Percentiles rank a stretch among this genome's conserved stretches.
These are phyloP conservation scores for Elsinoe perseae DNA, from an alignment of 2,329 filamentous ascomycete species.

Conservation along the genomic window DNA sequence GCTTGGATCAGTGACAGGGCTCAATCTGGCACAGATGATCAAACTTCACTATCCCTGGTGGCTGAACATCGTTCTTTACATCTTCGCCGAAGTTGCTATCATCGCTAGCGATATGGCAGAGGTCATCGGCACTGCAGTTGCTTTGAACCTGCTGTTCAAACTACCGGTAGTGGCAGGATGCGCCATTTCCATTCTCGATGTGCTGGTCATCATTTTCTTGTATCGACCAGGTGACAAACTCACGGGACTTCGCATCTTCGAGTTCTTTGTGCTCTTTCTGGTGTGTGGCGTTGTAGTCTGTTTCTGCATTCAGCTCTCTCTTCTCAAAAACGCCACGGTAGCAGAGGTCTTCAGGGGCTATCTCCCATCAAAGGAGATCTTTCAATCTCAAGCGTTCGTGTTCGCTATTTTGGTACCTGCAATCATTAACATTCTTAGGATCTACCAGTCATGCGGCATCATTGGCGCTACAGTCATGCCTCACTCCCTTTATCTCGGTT, in stretches of 20 bases:
- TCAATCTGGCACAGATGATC: conserved; percentile 44
- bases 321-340: conserved; percentile 49
- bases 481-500: conserved; percentile 60
- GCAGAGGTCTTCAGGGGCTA: conserved; percentile 60
- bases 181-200: conserved; percentile 60
- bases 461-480: conserved; percentile 70
- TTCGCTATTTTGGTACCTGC: background rate
- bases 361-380: conserved; percentile 52
- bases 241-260: conserved; percentile 53
- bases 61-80: conserved; percentile 48
- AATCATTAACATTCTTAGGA: conserved; percentile 26
- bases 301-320: conserved; percentile 60
- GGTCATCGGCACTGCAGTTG: conserved; percentile 64
- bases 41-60: conserved; percentile 44
- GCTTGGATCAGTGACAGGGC: conserved; percentile 44
- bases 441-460: conserved; percentile 68
- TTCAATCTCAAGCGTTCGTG: conserved; percentile 46
- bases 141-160: conserved; percentile 56
- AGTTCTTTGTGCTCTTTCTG: conserved; percentile 54
- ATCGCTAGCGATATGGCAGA: conserved; percentile 55
- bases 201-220: conserved; percentile 59
- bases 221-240: conserved; percentile 53
- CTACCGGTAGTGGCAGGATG: conserved; percentile 61
- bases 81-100: conserved; percentile 49
- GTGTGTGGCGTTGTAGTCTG: conserved; percentile 61